Base-by-base conservation (phyloP, 1,284 basidiomycete species). In the Heliocybe sulcata region DNA sequence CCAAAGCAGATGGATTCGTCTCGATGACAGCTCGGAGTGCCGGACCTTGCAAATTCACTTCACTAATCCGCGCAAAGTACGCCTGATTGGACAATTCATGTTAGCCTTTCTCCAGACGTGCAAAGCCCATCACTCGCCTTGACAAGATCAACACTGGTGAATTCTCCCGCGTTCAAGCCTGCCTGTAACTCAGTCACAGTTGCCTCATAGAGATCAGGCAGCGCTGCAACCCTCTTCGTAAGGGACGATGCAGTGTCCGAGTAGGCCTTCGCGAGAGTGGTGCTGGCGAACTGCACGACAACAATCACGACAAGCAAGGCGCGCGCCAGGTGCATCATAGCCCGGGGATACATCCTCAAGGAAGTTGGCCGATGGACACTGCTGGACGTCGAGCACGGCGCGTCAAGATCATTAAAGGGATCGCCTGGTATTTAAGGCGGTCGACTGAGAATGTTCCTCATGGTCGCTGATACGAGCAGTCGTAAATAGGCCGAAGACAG, bases 11-110 rank as follows among this genome's bases (percentile, higher is more conserved):
- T 0, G 84, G 84, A 57, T 85, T 87, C 2, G 69, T 75, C 61
- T 87, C 84, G 20, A 89, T 71, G 1, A 90, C 75, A 0, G 85
- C 85, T 4, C 81, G 77, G 22, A 90, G 66, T 1, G 65, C 66
- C 0, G 85, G 79, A 0, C 85, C 85, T 54, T 82, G 63, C 12
- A 79, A 60, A 61, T 90, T 87, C 31, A 87, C 86, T 63, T 89
- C 85, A 11, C 84, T 79, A 45, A 89, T 87, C 1, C 86, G 74
- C 1, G 82, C 77, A 53, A 87, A 75, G 64, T 90, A 89, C 0
- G 84, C 83, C 82, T 86, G 16, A 42, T 31, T 12, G n/a, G 6
- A 31, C 6, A 31, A 31, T 12, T 6, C 12, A 12, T 6, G 29
- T 31, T 4, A 6, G 29, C 29, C 12, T 31, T 12, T 31, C 12